Conservation (phyloP, 2,329 filamentous ascomycete species). For the Neospermospora avenae region DNA sequence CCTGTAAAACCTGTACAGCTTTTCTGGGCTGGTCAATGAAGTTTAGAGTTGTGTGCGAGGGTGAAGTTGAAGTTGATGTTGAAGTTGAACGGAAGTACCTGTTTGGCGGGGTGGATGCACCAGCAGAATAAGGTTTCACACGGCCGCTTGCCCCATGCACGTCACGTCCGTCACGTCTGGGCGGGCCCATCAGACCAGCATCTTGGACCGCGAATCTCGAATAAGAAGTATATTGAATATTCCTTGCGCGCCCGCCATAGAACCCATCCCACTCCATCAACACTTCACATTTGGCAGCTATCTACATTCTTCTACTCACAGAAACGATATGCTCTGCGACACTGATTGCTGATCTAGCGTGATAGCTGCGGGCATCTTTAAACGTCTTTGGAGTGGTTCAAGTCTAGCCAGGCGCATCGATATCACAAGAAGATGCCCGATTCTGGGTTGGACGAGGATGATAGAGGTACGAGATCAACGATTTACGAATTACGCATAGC, state of each 20-base stretch:
- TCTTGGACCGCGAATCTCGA: no score
- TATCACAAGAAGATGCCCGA: conserved; percentile 27
- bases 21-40: neutral
- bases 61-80: no score
- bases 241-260: no score
- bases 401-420: neutral
- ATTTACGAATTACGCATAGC: neutral
- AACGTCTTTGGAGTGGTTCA: neutral
- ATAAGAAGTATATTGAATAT: no score
- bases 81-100: neutral
- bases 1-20: neutral
- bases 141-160: neutral
- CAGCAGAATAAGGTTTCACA: neutral
- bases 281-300: neutral
- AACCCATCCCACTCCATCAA: no score
- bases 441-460: conserved; percentile 35
- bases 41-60: neutral
- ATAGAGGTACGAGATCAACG: conserved; percentile 26
- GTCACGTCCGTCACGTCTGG: no score
- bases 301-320: neutral
- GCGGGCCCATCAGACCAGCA: no score
- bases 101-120: neutral
- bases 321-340: neutral
- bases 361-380: neutral
- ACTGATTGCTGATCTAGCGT: neutral